These are phyloP conservation scores for Citrus cavaleriei DNA, from an alignment of 345 rosid genomes.

Conservation along the genomic window DNA sequence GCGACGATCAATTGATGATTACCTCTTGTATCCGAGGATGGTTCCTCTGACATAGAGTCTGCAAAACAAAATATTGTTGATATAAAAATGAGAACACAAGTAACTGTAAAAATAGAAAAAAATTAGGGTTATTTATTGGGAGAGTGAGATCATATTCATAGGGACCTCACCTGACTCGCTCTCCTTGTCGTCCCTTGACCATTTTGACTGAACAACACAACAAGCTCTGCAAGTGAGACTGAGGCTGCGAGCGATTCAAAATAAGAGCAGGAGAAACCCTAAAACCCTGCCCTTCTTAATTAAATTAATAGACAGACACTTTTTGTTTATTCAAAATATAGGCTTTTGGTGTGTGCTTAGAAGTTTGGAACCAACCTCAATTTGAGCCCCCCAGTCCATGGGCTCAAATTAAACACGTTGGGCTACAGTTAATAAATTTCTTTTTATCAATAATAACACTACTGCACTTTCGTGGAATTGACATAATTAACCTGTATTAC, in stretches of 20 bases:
- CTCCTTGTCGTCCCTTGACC: conserved; percentile 98
- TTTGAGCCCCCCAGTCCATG: background rate
- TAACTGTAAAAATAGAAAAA: background rate
- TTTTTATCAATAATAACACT: too few relatives aligned
- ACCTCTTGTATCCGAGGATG: conserved; percentile 88
- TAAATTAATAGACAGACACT: too few relatives aligned
- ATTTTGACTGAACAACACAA: conserved; percentile 27
- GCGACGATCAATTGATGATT: background rate
- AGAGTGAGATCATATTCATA: background rate
- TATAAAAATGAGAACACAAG: background rate
- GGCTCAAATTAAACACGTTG: background rate
- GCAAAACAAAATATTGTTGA: conserved; percentile 10
- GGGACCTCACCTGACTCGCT: conserved; percentile 86
- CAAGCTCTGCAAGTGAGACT: background rate
- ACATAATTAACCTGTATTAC: too few relatives aligned
- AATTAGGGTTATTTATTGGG: background rate
- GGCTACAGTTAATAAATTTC: background rate
- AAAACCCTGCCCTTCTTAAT: background rate
- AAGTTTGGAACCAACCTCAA: fast-evolving
- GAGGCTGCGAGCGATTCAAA: background rate
- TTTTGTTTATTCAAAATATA: background rate
- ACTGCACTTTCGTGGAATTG: too few relatives aligned
- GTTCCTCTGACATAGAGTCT: conserved; percentile 88
- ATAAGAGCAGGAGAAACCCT: background rate
- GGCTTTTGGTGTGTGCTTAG: background rate